phyloP scores from a whole-genome alignment of 2,329 filamentous ascomycete species.

The Fusarium cicatricum region DNA sequence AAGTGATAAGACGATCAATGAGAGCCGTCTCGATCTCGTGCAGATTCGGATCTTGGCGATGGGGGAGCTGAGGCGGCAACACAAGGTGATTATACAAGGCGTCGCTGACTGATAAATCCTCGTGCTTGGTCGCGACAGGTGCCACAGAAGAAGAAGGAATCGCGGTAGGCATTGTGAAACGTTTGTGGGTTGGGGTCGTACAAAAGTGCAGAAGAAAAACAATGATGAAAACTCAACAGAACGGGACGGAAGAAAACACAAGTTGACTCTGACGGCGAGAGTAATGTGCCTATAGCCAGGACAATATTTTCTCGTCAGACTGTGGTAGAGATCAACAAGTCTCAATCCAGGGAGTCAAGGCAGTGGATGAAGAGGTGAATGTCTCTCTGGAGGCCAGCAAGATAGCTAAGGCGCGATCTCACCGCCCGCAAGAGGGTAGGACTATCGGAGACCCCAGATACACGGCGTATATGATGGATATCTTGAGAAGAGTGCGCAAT shows the following conservation, averaged over 20 bases:
- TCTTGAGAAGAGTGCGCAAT: no score
- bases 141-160: not conserved
- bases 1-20: constrained; percentile 23
- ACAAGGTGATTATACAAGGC: constrained; percentile 39
- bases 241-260: not conserved
- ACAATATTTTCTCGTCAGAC: no score
- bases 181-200: not conserved
- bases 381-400: no score
- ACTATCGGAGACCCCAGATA: no score
- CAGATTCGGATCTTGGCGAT: constrained; percentile 28
- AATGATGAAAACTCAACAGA: not conserved
- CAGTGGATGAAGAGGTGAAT: not conserved
- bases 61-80: constrained; percentile 35
- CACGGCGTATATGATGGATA: no score
- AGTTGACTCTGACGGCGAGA: not conserved
- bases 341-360: not conserved
- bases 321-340: not conserved
- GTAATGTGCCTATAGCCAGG: not conserved
- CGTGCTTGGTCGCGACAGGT: not conserved
- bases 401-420: no score
- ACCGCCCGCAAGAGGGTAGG: no score
- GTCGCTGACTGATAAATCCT: constrained; percentile 20
- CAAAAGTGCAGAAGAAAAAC: not conserved
- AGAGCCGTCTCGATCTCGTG: constrained; percentile 23
- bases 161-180: not conserved